These are phyloP conservation scores for Besnoitia besnoiti DNA, from an alignment of 169 alveolate genomes.

Conservation along the genomic window DNA sequence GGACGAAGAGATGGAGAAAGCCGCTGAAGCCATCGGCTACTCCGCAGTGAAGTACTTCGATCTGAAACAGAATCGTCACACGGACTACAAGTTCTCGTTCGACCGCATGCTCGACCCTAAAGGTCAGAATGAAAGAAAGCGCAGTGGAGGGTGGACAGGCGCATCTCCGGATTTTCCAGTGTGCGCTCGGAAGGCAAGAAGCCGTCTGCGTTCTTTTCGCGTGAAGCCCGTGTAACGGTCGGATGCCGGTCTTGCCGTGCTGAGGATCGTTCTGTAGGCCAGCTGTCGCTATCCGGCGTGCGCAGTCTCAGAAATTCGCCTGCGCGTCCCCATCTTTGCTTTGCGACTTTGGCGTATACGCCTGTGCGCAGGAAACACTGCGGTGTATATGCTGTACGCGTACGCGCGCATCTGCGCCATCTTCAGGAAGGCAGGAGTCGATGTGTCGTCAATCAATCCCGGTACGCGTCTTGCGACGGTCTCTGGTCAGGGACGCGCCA, in stretches of 20 bases:
- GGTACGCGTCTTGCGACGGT: neutral
- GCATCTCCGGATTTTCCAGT: neutral
- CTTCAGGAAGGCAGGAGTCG: slow-evolving; percentile 63
- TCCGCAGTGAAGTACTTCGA: slow-evolving; percentile 99
- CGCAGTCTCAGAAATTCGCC: too few relatives aligned
- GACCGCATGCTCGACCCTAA: slow-evolving; percentile 98
- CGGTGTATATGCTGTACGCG: slow-evolving; percentile 75
- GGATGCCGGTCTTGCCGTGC: too few relatives aligned
- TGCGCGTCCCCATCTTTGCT: too few relatives aligned
- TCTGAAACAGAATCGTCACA: slow-evolving; percentile 92
- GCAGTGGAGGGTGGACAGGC: neutral
- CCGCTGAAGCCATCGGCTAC: slow-evolving; percentile 94
- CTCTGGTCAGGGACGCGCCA: neutral
- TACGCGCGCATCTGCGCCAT: slow-evolving; percentile 73
- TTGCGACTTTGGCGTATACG: too few relatives aligned
- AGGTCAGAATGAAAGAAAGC: slow-evolving; percentile 79
- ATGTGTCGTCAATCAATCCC: neutral
- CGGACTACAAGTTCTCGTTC: slow-evolving; percentile 95
- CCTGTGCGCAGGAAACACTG: slow-evolving; percentile 93
- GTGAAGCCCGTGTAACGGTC: too few relatives aligned
- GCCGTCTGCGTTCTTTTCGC: too few relatives aligned
- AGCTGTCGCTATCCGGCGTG: too few relatives aligned
- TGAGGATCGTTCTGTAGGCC: too few relatives aligned
- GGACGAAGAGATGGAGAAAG: slow-evolving; percentile 78
- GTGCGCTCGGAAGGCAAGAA: too few relatives aligned